These are phyloP conservation scores for Musa acuminata DNA, from an alignment of 176 grass and related monocot species.

Conservation along the genomic window DNA sequence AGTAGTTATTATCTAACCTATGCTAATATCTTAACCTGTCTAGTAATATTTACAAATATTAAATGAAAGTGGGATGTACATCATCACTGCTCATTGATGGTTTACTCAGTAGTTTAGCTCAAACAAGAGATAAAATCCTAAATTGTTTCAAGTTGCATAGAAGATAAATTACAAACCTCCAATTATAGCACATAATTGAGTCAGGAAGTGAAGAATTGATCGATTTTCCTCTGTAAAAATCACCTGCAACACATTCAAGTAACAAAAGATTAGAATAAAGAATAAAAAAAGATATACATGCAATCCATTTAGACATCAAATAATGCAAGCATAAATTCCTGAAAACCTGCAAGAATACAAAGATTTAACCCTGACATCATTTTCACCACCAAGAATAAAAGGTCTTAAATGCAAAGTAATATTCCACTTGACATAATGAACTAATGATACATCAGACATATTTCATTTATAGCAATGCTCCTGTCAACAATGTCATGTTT, in stretches of 20 bases:
- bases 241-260: slow-evolving; percentile 45
- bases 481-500: no score
- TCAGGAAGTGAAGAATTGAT: slow-evolving; percentile 79
- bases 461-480: no score
- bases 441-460: no score
- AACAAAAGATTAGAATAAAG: slow-evolving; percentile 7
- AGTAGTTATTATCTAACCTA: no score
- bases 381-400: no score
- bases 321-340: neutral
- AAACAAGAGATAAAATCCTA: slow-evolving; percentile 5
- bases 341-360: neutral
- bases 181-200: slow-evolving; percentile 85
- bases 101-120: neutral
- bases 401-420: no score
- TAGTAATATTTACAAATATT: no score
- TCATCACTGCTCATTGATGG: neutral
- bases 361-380: no score
- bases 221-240: slow-evolving; percentile 81
- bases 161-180: slow-evolving; percentile 48
- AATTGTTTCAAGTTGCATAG: slow-evolving; percentile 1
- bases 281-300: neutral
- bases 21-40: no score
- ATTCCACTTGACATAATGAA: no score
- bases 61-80: no score
- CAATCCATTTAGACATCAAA: neutral